Percentiles rank a stretch among this genome's conserved stretches.
phyloP scores from a whole-genome alignment of 2,329 filamentous ascomycete genomes.

The Xenoacremonium recifei region DNA sequence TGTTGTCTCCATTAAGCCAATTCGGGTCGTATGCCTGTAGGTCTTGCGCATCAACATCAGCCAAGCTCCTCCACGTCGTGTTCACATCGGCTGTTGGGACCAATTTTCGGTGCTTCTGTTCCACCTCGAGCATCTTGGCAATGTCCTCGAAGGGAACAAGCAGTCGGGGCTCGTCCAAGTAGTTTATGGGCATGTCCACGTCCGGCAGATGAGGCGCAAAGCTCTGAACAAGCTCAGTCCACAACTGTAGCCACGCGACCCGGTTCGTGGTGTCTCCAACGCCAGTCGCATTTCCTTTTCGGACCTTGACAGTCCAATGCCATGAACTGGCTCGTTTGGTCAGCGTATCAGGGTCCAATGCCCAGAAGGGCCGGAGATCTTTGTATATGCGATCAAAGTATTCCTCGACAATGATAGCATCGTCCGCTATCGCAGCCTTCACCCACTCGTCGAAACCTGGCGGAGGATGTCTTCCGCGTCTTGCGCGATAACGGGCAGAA shows the following conservation, averaged over 20 bases:
- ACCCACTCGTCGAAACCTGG: slow-evolving; percentile 64
- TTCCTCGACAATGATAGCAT: slow-evolving; percentile 59
- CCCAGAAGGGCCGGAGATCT: slow-evolving; percentile 62
- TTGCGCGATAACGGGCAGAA: slow-evolving; percentile 53
- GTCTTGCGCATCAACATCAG: slow-evolving; percentile 33
- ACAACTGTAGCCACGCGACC: slow-evolving; percentile 46
- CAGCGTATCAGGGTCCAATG: slow-evolving; percentile 42
- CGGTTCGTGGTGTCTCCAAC: slow-evolving; percentile 38
- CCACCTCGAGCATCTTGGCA: slow-evolving; percentile 46
- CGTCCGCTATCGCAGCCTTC: slow-evolving; percentile 47
- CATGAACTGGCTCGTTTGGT: slow-evolving; percentile 40
- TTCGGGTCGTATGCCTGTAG: slow-evolving; percentile 41
- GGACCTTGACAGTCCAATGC: slow-evolving; percentile 47
- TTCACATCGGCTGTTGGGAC: slow-evolving; percentile 42
- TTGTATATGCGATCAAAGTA: slow-evolving; percentile 66
- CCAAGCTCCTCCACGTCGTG: slow-evolving; percentile 41
- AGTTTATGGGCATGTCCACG: slow-evolving; percentile 66
- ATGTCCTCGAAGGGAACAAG: slow-evolving; percentile 59
- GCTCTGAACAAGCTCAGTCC: slow-evolving; percentile 48
- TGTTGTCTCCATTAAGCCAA: slow-evolving; percentile 45
- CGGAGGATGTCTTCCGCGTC: slow-evolving; percentile 59
- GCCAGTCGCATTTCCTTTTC: slow-evolving; percentile 40
- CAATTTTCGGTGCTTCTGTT: slow-evolving; percentile 43
- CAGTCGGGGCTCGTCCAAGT: slow-evolving; percentile 62
- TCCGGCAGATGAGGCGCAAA: slow-evolving; percentile 57